Evolutionary conservation across 2,329 filamentous ascomycete genomes (phyloP).

Genomic region (Exophiala xenobiotica): DNA sequence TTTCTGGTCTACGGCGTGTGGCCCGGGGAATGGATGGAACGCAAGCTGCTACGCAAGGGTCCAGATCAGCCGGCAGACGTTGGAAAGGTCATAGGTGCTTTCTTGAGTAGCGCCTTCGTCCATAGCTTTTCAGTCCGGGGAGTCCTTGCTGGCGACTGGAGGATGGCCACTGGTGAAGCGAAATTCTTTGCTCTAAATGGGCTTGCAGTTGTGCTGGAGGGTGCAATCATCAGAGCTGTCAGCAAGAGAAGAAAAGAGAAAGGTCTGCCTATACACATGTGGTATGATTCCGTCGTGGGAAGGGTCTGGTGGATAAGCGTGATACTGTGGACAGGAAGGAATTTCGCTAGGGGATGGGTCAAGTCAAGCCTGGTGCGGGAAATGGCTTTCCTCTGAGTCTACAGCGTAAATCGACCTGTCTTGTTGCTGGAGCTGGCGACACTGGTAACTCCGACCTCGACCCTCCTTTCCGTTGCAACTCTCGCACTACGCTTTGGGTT

Average conservation of each 20-base stretch:
- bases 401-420: neutral
- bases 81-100: slow-evolving; percentile 46
- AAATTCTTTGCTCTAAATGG: slow-evolving; percentile 37
- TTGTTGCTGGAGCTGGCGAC: too few species aligned
- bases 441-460: too few species aligned
- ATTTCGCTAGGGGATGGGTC: slow-evolving; percentile 46
- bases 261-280: slow-evolving; percentile 22
- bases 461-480: too few species aligned
- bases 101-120: slow-evolving; percentile 43
- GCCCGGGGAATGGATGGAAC: slow-evolving; percentile 46
- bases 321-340: slow-evolving; percentile 41
- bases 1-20: slow-evolving; percentile 49
- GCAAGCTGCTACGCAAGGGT: slow-evolving; percentile 40
- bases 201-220: slow-evolving; percentile 36
- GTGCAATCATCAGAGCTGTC: slow-evolving; percentile 28
- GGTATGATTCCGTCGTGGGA: slow-evolving; percentile 39
- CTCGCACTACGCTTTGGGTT: too few species aligned
- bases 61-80: slow-evolving; percentile 40
- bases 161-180: slow-evolving; percentile 35
- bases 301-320: slow-evolving; percentile 43
- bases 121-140: slow-evolving; percentile 44
- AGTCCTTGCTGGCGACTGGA: slow-evolving; percentile 40
- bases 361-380: slow-evolving; percentile 42
- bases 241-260: slow-evolving; percentile 23
- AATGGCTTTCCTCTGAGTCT: slow-evolving; percentile 33